Percentiles rank a stretch among this genome's conserved stretches.
Conservation (phyloP, 176 grass and related monocot genomes). For the Musa acuminata region DNA sequence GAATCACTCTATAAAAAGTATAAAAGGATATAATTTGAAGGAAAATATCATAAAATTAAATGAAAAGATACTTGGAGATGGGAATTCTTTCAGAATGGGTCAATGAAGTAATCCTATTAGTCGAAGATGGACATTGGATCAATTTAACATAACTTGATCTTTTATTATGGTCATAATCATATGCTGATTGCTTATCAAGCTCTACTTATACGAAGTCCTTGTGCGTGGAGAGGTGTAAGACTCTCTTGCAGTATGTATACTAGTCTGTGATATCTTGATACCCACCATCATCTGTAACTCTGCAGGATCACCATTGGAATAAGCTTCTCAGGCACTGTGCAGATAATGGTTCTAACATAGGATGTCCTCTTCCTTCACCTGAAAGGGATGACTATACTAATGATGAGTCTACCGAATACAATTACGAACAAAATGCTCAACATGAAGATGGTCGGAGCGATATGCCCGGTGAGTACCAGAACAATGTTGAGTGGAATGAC, state of each 20-base stretch:
- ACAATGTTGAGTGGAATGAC: background rate
- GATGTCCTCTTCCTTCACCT: constrained; percentile 57
- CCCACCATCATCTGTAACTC: constrained; percentile 12
- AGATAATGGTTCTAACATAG: constrained; percentile 79
- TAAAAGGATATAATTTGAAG: background rate
- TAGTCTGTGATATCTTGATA: background rate
- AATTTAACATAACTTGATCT: background rate
- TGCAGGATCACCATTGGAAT: constrained; percentile 76
- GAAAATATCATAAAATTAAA: background rate
- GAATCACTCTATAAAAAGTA: background rate
- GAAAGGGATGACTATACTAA: constrained; percentile 26
- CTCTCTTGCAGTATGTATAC: too few species aligned
- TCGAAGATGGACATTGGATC: background rate
- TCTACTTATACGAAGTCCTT: too few species aligned
- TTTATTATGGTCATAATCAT: too few species aligned
- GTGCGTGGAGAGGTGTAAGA: too few species aligned
- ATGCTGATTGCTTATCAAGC: too few species aligned
- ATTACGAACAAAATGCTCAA: constrained; percentile 10
- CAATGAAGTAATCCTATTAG: background rate
- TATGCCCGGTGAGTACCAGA: background rate
- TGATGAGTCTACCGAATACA: constrained; percentile 15
- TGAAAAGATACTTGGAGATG: background rate
- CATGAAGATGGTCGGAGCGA: background rate
- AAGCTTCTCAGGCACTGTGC: constrained; percentile 71
- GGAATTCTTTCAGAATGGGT: background rate